Percentiles rank a stretch among this genome's conserved stretches.
These are phyloP conservation scores for Cryptococcus sp. DNA, from an alignment of 1,284 basidiomycete species.

Conservation along the genomic window DNA sequence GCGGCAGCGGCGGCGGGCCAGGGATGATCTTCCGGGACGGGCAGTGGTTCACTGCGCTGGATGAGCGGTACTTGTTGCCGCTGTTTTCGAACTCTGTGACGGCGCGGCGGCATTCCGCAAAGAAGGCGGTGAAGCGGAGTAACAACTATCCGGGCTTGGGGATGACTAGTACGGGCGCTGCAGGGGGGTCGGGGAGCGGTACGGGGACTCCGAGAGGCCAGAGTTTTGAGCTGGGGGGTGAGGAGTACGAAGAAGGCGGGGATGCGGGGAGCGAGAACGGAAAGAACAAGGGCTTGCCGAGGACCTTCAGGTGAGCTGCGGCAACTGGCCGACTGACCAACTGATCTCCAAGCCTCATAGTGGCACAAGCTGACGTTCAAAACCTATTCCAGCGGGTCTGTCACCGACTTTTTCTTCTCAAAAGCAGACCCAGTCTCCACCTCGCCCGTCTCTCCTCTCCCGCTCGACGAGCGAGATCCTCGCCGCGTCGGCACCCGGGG, in stretches of 20 bases:
- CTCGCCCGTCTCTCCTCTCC: slow-evolving; percentile 4
- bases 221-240: slow-evolving; percentile 28
- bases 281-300: slow-evolving; percentile 41
- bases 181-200: slow-evolving; percentile 18
- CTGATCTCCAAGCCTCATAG: neutral
- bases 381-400: slow-evolving; percentile 19
- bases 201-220: slow-evolving; percentile 27
- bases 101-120: slow-evolving; percentile 78
- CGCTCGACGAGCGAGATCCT: slow-evolving; percentile 9
- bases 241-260: slow-evolving; percentile 23
- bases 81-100: slow-evolving; percentile 93
- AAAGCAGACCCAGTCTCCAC: slow-evolving; percentile 16
- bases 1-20: slow-evolving; percentile 16
- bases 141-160: neutral
- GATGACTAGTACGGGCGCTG: neutral
- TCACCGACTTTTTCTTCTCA: slow-evolving; percentile 32
- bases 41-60: slow-evolving; percentile 94
- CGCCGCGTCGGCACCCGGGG: no score
- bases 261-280: slow-evolving; percentile 48
- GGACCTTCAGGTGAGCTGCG: slow-evolving; percentile 46
- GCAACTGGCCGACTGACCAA: no score
- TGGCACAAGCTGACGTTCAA: neutral
- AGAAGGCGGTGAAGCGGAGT: slow-evolving; percentile 54
- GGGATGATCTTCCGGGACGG: slow-evolving; percentile 56
- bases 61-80: slow-evolving; percentile 90